These are phyloP conservation scores for Lophiostoma macrostomum DNA, from an alignment of 495 filamentous ascomycete species.

Conservation along the genomic window DNA sequence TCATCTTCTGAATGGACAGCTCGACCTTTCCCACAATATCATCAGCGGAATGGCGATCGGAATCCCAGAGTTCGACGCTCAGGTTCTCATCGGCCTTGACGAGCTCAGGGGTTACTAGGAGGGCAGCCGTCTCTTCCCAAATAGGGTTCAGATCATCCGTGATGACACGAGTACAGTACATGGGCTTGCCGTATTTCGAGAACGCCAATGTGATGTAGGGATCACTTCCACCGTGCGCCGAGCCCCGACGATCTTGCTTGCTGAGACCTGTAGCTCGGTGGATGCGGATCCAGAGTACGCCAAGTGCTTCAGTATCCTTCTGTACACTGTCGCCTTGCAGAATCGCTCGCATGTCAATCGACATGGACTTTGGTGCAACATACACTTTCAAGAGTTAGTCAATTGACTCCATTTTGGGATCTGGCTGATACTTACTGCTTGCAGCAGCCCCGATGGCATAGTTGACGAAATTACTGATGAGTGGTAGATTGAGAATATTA, in stretches of 20 bases:
- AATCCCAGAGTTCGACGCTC: conserved; percentile 93
- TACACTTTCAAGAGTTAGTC: conserved; percentile 55
- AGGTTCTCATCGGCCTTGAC: conserved; percentile 92
- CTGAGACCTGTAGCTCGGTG: conserved; percentile 81
- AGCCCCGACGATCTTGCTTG: conserved; percentile 85
- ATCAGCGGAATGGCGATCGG: conserved; percentile 80
- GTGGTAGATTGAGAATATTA: conserved; percentile 85
- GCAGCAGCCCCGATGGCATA: conserved; percentile 86
- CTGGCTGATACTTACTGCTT: conserved; percentile 46
- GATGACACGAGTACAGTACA: conserved; percentile 95
- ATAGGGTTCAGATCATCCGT: conserved; percentile 91
- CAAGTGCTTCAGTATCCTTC: conserved; percentile 81
- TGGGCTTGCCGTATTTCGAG: conserved; percentile 92
- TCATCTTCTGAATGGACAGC: conserved; percentile 87
- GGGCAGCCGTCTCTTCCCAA: conserved; percentile 85
- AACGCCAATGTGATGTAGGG: conserved; percentile 79
- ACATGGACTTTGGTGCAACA: conserved; percentile 94
- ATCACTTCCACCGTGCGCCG: conserved; percentile 84
- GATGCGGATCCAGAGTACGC: conserved; percentile 86
- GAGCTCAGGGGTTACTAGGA: conserved; percentile 79
- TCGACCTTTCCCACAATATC: conserved; percentile 94
- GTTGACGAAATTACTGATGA: conserved; percentile 96
- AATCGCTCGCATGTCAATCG: conserved; percentile 84
- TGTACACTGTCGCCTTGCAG: conserved; percentile 84
- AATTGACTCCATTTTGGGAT: neutral